Evolutionary conservation across 23 red algal genomes (phyloP).

Genomic region (Agarophyton chilense): DNA sequence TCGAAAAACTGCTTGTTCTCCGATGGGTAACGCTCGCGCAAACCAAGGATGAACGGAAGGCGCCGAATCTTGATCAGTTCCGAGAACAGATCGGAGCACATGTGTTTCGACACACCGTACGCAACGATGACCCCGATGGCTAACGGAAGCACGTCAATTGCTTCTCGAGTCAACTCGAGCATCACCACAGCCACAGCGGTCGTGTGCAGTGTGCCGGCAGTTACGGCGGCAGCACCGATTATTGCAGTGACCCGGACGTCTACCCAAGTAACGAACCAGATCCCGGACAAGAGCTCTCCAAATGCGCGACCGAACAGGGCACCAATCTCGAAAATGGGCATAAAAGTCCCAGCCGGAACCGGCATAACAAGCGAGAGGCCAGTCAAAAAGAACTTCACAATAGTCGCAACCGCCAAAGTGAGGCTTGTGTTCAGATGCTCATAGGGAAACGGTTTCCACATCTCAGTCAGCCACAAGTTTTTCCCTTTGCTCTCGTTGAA

Average conservation of each 20-base stretch:
- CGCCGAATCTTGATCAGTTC: slow-evolving; percentile 62
- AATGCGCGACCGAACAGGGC: slow-evolving; percentile 62
- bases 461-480: slow-evolving; percentile 18
- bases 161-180: slow-evolving; percentile 85
- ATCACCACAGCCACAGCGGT: slow-evolving; percentile 69
- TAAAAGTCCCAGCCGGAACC: slow-evolving; percentile 69
- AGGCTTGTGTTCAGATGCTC: slow-evolving; percentile 48
- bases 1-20: slow-evolving; percentile 55
- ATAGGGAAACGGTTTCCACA: slow-evolving; percentile 6
- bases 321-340: slow-evolving; percentile 81
- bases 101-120: slow-evolving; percentile 52
- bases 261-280: slow-evolving; percentile 53
- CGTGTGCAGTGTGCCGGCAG: slow-evolving; percentile 62
- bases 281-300: slow-evolving; percentile 54
- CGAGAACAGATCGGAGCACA: slow-evolving; percentile 78
- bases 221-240: slow-evolving; percentile 76
- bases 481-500: slow-evolving; percentile 21
- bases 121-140: slow-evolving; percentile 74
- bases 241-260: slow-evolving; percentile 72
- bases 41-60: slow-evolving; percentile 64
- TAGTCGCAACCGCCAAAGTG: slow-evolving; percentile 8
- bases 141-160: slow-evolving; percentile 70
- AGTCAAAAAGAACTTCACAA: slow-evolving; percentile 72
- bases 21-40: slow-evolving; percentile 61
- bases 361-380: slow-evolving; percentile 73